These are phyloP conservation scores for Colletotrichum viniferum DNA, from an alignment of 2,329 filamentous ascomycete species.

Conservation along the genomic window DNA sequence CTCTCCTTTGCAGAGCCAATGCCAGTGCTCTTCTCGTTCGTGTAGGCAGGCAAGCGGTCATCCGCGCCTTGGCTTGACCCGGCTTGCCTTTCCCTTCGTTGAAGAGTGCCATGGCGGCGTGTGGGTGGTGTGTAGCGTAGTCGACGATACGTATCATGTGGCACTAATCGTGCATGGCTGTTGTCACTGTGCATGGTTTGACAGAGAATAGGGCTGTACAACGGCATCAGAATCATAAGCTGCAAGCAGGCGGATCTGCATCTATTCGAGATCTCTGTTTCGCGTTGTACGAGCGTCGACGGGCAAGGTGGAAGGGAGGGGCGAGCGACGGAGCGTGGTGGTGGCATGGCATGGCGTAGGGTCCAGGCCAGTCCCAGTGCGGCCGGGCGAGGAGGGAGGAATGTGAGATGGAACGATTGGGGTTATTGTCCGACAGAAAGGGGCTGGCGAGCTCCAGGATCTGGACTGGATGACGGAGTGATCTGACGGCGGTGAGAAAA, in stretches of 20 bases:
- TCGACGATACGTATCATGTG: not conserved
- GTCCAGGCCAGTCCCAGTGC: not conserved
- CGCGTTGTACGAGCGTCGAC: not conserved
- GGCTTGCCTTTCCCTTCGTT: not conserved
- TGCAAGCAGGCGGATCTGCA: slow-evolving; percentile 26
- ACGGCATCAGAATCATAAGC: slow-evolving; percentile 18
- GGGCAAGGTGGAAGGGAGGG: not conserved
- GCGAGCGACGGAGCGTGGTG: not conserved
- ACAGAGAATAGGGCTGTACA: slow-evolving; percentile 11
- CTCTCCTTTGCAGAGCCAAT: not conserved
- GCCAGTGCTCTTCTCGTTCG: not conserved
- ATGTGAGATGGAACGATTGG: not conserved
- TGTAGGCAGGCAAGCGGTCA: not conserved
- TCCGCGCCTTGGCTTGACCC: not conserved
- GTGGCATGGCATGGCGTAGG: not conserved
- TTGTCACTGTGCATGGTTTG: slow-evolving; percentile 17
- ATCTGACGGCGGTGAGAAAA: not conserved
- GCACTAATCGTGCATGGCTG: slow-evolving; percentile 10
- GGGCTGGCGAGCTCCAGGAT: not conserved
- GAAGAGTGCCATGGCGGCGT: not conserved
- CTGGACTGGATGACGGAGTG: not conserved
- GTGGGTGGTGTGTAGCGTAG: not conserved
- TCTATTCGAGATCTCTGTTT: slow-evolving; percentile 29
- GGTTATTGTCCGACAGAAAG: not conserved
- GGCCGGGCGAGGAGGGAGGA: not conserved